Evolutionary conservation across 108 stramenopile genomes (phyloP), one percentile per base, ranked within the genome.

Genomic region (Conticribra guillardii): DNA sequence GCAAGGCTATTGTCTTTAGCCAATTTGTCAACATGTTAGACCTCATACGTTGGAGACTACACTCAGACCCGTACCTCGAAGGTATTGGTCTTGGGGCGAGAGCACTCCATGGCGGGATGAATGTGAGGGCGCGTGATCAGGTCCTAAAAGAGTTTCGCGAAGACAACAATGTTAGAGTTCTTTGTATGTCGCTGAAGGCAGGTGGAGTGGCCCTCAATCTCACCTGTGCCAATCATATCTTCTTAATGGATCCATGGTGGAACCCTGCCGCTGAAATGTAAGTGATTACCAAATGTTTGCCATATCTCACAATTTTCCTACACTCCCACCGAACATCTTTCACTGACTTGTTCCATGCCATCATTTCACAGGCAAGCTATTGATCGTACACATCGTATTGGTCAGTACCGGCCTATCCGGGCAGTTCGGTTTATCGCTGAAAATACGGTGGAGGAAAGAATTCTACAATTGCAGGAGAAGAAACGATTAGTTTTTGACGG

Each of bases 21-120:
- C 96, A 98, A 79, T 99, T 97, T 81, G 97, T 98, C 16, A 97
- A 96, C 69, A 97, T 99, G 96, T 87, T 99, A 5, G 98, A 99
- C 62, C 81, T 99, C 4, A 81, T 97, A 58, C 89, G 97, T 28
- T 97, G 93, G 92, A 77, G 97, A 31, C 80, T 99, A 55, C 92
- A 93, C 69, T 80, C 86, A 1, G 95, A 96, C 58, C 95, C 95
- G 0, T 91, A 81, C 53, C 73, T 96, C 21, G 80, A 73, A 22
- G 84, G 91, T 26, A 75, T 94, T 53, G 93, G 91, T 3, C 76
- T 96, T 17, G 86, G 84, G n/a, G 88, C 87, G 15, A 71, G 88
- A 55, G 86, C 88, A 50, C 75, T 96, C 4, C 93, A 94, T 54
- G 98, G 98, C 5, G 89, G 95, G 9, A 96, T 99, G 95, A 93